Evolutionary conservation across 768 basidiomycete species (phyloP).

Genomic region (Pleurotus giganteus): DNA sequence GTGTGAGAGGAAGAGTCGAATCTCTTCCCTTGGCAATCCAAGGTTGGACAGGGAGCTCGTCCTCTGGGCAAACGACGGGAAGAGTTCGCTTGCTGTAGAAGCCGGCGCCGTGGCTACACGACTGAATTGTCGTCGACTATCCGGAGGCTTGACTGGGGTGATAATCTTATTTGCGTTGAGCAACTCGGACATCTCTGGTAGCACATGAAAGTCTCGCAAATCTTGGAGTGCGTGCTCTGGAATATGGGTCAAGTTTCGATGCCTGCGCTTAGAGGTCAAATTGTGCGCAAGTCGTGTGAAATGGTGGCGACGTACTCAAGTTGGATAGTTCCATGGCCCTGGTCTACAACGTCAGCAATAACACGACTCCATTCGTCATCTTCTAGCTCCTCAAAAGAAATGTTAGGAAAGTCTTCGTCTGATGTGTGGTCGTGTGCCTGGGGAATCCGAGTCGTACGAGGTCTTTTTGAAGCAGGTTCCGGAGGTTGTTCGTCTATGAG

Average conservation of each 20-base stretch:
- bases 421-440: slow-evolving; percentile 10
- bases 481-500: not conserved
- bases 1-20: slow-evolving; percentile 54
- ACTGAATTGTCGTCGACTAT: slow-evolving; percentile 22
- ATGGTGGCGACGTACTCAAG: slow-evolving; percentile 43
- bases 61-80: slow-evolving; percentile 26
- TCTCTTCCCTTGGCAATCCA: slow-evolving; percentile 43
- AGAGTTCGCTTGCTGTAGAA: slow-evolving; percentile 17
- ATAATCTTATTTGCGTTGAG: slow-evolving; percentile 12
- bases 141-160: not conserved
- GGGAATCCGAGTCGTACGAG: not conserved
- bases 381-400: slow-evolving; percentile 23
- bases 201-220: slow-evolving; percentile 44
- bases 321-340: slow-evolving; percentile 46
- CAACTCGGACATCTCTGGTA: slow-evolving; percentile 31
- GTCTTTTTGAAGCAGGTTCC: slow-evolving; percentile 20
- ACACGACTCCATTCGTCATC: slow-evolving; percentile 50
- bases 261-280: slow-evolving; percentile 25
- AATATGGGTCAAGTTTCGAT: slow-evolving; percentile 42
- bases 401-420: not conserved
- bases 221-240: slow-evolving; percentile 46
- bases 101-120: slow-evolving; percentile 36
- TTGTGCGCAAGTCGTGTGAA: slow-evolving; percentile 2
- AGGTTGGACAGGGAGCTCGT: slow-evolving; percentile 30
- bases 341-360: slow-evolving; percentile 41